Conservation (phyloP, 352 stramenopile genomes). For the Thalassiosira mediterranea region DNA sequence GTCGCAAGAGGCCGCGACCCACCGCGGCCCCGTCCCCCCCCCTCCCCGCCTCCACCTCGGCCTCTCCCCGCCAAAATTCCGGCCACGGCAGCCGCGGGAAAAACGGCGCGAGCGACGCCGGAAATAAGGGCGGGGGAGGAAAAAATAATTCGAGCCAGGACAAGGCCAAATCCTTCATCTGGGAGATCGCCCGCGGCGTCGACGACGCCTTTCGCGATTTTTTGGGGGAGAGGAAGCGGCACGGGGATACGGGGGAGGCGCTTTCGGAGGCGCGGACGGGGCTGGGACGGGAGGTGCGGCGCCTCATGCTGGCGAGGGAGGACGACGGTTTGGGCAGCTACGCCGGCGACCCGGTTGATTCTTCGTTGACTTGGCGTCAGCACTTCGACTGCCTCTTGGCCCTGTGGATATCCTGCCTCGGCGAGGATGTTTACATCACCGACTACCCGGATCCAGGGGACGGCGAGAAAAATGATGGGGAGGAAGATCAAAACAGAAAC, state of each 20-base stretch:
- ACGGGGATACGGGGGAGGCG: not conserved
- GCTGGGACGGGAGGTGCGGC: not conserved
- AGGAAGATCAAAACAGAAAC: not conserved
- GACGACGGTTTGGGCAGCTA: not conserved
- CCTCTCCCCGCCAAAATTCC: no score
- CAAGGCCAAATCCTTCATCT: no score
- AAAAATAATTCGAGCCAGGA: no score
- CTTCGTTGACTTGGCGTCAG: not conserved
- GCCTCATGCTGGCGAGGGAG: slow-evolving; percentile 4
- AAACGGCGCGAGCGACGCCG: no score
- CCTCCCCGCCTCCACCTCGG: no score
- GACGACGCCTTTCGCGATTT: slow-evolving; percentile 24
- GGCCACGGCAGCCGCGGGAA: no score
- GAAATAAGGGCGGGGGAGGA: no score
- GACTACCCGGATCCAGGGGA: not conserved
- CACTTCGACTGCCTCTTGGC: slow-evolving; percentile 25
- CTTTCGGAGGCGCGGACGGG: not conserved
- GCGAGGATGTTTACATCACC: not conserved
- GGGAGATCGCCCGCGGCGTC: slow-evolving; percentile 16
- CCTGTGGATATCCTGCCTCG: slow-evolving; percentile 12
- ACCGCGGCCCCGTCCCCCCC: no score
- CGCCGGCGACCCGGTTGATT: not conserved
- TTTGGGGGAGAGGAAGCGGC: not conserved
- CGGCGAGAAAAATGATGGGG: not conserved
- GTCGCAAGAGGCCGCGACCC: no score